Evolutionary conservation across 2,329 filamentous ascomycete species (phyloP), one percentile per base, ranked within the genome.

Genomic region (Penicillium sp.): DNA sequence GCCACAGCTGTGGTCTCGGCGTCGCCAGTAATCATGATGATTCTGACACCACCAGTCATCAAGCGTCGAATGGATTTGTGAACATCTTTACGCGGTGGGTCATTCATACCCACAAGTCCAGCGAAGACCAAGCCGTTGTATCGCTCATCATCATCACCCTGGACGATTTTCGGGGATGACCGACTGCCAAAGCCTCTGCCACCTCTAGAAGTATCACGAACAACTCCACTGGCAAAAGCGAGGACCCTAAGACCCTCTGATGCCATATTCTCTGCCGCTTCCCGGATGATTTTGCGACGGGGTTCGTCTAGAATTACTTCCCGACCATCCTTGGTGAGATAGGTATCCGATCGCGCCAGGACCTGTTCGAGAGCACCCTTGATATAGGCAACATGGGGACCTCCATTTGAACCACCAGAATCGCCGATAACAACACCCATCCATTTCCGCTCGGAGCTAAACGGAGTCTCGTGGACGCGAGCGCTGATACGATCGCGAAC

Each of bases 11-110:
- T 99, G 1, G 91, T 91, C 72, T 97, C 92, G 16, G 94, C 91
- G 73, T 99, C 94, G 57, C 94, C 94, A 10, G 94, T 99, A 65
- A 99, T 97, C 94, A 99, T 99, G 66, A 99, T 95, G 47, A 99
- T 91, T 73, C 92, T 94, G 61, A 99, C 94, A 39, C 93, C 93
- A 53, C 94, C 94, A 48, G 91, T 87, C 88, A 97, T 93, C 54
- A 99, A 79, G 60, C 89, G 88, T 65, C 91, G 84, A 65, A 99
- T 97, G 6, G 93, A 92, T 61, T 88, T 87, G 64, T 91, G 89
- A 9, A 99, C 94, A 43, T 92, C 92, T 63, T 92, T 91, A 49
- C 94, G 84, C 3, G 94, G 94, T 5, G 94, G 94, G 72, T 99
- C 94, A 65, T 91, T 96, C 93, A 99, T 99, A 47, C 94, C 94